Percentiles rank a stretch among this genome's conserved stretches.
Conservation (phyloP, 108 stramenopile genomes). For the Fistulifera solaris region DNA sequence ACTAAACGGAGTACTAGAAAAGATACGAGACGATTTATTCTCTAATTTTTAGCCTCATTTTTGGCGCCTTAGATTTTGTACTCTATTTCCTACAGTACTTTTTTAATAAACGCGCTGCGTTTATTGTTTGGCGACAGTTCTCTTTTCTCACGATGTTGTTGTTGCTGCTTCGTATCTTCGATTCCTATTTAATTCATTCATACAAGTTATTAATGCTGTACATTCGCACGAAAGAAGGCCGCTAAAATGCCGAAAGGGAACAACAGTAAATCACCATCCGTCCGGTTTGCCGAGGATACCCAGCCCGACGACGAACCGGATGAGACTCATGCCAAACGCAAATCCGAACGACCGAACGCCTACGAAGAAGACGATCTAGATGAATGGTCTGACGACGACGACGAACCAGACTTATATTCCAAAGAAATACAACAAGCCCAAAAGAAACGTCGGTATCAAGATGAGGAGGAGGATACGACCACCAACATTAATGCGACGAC, state of each 20-base stretch:
- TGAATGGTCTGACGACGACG: slow-evolving; percentile 29
- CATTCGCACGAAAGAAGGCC: no score
- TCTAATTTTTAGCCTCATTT: no score
- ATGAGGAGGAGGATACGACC: slow-evolving; percentile 34
- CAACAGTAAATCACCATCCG: neutral
- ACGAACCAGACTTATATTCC: slow-evolving; percentile 10
- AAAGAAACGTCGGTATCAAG: slow-evolving; percentile 19
- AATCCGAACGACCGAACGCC: slow-evolving; percentile 12
- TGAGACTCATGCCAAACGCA: neutral
- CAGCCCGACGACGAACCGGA: neutral
- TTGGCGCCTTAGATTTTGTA: no score
- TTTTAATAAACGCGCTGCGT: no score
- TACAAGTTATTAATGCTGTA: no score
- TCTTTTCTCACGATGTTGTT: no score
- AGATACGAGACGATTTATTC: no score
- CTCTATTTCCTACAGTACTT: no score
- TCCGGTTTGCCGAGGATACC: slow-evolving; percentile 1
- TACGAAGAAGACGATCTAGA: slow-evolving; percentile 41
- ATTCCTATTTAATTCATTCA: no score
- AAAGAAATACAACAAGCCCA: slow-evolving; percentile 25
- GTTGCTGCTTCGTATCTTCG: no score
- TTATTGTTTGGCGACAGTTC: no score
- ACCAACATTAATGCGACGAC: slow-evolving; percentile 26
- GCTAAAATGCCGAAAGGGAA: neutral
- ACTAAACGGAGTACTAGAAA: no score